These are phyloP conservation scores for Fusarium concolor DNA, from an alignment of 2,329 filamentous ascomycete genomes.

Conservation along the genomic window DNA sequence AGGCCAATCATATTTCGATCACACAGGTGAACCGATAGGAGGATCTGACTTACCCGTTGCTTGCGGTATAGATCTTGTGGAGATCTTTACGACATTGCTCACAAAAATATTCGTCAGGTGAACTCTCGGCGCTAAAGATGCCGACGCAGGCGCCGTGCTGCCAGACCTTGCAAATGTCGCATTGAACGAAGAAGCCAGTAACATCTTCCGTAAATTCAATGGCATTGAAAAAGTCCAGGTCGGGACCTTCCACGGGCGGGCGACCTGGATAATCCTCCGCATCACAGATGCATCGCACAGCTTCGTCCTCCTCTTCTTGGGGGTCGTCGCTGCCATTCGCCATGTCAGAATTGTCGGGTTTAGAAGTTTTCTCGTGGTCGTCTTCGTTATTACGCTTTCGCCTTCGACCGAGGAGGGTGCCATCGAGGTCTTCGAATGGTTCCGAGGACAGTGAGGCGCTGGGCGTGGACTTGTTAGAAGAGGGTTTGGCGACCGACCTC, in stretches of 20 bases:
- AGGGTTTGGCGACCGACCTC: constrained; percentile 76
- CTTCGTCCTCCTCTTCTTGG: constrained; percentile 86
- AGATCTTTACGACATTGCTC: constrained; percentile 93
- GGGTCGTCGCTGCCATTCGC: constrained; percentile 75
- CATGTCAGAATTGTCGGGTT: constrained; percentile 62
- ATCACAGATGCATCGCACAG: constrained; percentile 95
- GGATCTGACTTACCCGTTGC: constrained; percentile 79
- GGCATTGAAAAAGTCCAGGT: constrained; percentile 67
- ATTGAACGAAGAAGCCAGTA: constrained; percentile 97
- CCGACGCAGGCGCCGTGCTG: constrained; percentile 98
- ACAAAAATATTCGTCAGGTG: constrained; percentile 97
- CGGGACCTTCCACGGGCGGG: constrained; percentile 70
- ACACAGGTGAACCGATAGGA: background rate
- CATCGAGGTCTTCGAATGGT: constrained; percentile 74
- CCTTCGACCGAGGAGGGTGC: constrained; percentile 79
- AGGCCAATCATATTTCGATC: background rate
- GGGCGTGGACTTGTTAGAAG: constrained; percentile 81
- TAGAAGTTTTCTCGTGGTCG: constrained; percentile 61
- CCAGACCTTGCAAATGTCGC: constrained; percentile 98
- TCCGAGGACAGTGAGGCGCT: constrained; percentile 79
- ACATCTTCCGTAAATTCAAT: constrained; percentile 82
- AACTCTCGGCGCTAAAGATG: constrained; percentile 92
- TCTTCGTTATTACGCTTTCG: constrained; percentile 80
- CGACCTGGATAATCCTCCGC: constrained; percentile 94
- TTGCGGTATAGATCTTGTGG: constrained; percentile 83